phyloP scores from a whole-genome alignment of 495 filamentous ascomycete genomes.

The Hyaloscypha bicolor region DNA sequence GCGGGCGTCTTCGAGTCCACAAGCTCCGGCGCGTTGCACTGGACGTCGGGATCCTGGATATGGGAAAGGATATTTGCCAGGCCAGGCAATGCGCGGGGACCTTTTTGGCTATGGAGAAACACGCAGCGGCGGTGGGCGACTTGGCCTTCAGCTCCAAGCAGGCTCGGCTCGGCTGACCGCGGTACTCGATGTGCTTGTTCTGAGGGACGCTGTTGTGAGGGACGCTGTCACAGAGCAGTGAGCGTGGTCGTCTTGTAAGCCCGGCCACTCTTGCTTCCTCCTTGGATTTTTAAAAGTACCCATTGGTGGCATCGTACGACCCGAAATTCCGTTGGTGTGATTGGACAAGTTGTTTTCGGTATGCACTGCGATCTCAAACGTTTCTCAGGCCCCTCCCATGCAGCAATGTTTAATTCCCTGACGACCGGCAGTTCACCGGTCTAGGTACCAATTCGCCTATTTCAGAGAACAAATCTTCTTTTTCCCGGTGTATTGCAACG shows the following conservation, averaged over 20 bases:
- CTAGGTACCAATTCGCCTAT: background rate
- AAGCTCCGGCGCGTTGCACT: background rate
- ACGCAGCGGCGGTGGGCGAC: too few relatives aligned
- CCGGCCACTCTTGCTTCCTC: too few relatives aligned
- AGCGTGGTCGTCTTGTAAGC: too few relatives aligned
- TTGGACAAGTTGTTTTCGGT: too few relatives aligned
- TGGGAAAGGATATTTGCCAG: background rate
- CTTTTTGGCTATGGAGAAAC: background rate
- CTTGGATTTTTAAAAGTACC: too few relatives aligned
- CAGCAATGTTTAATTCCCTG: background rate
- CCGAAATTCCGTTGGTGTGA: too few relatives aligned
- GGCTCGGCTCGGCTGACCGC: background rate
- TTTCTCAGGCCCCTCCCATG: background rate
- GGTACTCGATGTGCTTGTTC: too few relatives aligned
- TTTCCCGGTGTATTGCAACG: background rate
- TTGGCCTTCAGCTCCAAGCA: too few relatives aligned
- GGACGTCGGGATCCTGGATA: background rate
- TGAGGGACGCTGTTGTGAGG: too few relatives aligned
- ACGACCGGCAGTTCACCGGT: background rate
- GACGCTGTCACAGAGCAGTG: too few relatives aligned
- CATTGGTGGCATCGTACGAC: too few relatives aligned
- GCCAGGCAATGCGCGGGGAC: background rate
- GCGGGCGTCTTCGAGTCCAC: background rate
- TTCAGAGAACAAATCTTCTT: background rate
- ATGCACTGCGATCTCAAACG: background rate